phyloP scores from a whole-genome alignment of 768 basidiomycete species.

The Omphalotus guepiniiformis region DNA sequence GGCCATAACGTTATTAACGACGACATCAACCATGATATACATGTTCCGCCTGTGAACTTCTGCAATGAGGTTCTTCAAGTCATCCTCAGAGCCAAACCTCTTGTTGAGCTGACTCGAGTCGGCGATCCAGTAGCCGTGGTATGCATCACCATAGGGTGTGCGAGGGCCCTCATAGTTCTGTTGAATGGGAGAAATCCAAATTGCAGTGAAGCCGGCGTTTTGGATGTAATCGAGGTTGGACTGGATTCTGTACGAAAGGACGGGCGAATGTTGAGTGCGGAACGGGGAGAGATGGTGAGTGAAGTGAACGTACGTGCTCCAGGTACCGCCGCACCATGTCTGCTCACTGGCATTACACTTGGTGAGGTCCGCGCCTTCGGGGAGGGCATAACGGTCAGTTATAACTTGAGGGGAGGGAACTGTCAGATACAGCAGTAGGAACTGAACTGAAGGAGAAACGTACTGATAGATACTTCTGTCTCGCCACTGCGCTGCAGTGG shows the following conservation, averaged over 20 bases:
- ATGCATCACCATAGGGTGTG: slow-evolving; percentile 75
- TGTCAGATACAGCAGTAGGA: background rate
- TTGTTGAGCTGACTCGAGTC: slow-evolving; percentile 59
- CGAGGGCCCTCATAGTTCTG: slow-evolving; percentile 72
- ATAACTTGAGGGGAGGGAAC: slow-evolving; percentile 33
- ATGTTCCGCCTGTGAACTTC: slow-evolving; percentile 70
- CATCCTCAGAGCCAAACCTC: slow-evolving; percentile 61
- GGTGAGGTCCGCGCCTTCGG: slow-evolving; percentile 44
- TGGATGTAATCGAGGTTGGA: slow-evolving; percentile 85
- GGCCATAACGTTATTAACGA: slow-evolving; percentile 84
- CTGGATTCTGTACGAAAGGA: slow-evolving; percentile 40
- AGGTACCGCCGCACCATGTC: slow-evolving; percentile 87
- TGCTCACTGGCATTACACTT: slow-evolving; percentile 55
- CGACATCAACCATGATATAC: slow-evolving; percentile 86
- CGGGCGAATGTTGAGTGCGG: too few relatives aligned
- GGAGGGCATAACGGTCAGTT: slow-evolving; percentile 74
- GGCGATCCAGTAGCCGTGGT: slow-evolving; percentile 83
- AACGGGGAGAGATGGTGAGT: background rate
- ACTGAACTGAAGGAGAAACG: background rate
- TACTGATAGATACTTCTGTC: slow-evolving; percentile 79
- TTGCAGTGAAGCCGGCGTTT: slow-evolving; percentile 31
- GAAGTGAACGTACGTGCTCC: slow-evolving; percentile 47
- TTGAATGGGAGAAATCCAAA: slow-evolving; percentile 82
- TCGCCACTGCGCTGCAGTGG: slow-evolving; percentile 72
- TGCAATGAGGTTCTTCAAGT: slow-evolving; percentile 55